These are phyloP conservation scores for Aspergillus ochraceus DNA, from an alignment of 2,329 filamentous ascomycete genomes.

Conservation along the genomic window DNA sequence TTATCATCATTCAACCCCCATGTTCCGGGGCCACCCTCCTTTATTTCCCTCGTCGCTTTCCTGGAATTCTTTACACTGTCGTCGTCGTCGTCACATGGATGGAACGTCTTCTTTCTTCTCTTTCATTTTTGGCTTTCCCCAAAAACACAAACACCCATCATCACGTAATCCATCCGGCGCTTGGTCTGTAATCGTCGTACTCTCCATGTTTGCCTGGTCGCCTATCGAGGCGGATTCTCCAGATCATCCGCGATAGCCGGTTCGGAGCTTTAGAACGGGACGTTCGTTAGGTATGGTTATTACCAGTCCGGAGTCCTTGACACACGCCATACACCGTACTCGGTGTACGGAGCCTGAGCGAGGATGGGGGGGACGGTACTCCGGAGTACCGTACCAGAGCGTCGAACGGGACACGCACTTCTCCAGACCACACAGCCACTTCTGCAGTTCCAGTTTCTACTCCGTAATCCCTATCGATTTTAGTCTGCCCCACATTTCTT, in stretches of 20 bases:
- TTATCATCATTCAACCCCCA: conserved; percentile 8
- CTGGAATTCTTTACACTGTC: not conserved
- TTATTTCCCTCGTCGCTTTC: not conserved
- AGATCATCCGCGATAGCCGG: conserved; percentile 29
- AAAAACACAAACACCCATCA: not conserved
- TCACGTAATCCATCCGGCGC: conserved; percentile 5
- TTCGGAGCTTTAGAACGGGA: conserved; percentile 8
- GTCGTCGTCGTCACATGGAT: conserved; percentile 17
- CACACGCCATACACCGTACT: not conserved
- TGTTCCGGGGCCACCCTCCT: not conserved
- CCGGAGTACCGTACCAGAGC: not conserved
- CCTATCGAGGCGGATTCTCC: conserved; percentile 9
- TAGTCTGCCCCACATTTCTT: conserved; percentile 19
- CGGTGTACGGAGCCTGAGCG: not conserved
- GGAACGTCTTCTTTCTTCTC: not conserved
- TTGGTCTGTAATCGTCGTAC: not conserved
- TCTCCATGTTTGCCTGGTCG: conserved; percentile 1
- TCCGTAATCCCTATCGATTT: conserved; percentile 20
- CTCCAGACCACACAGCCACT: conserved; percentile 24
- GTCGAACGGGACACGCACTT: conserved; percentile 24
- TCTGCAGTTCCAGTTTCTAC: conserved; percentile 21
- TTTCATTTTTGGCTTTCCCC: not conserved
- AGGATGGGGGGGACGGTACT: not conserved
- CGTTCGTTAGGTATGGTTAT: conserved; percentile 12
- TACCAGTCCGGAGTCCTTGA: not conserved